These are phyloP conservation scores for Phoma sp. DNA, from an alignment of 2,329 filamentous ascomycete species.

Conservation along the genomic window DNA sequence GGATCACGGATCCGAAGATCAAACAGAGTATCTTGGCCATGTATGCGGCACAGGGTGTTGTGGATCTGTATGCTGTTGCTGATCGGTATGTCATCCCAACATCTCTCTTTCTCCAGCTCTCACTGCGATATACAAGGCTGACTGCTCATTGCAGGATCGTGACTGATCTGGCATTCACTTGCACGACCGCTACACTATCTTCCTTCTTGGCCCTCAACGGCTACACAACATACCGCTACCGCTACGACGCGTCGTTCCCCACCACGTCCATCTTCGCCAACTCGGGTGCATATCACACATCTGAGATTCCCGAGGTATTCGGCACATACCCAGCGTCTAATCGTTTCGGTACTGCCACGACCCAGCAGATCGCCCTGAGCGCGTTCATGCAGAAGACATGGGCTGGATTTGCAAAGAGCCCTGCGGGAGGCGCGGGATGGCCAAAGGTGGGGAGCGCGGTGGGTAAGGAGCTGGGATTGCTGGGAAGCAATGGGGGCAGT, in stretches of 20 bases:
- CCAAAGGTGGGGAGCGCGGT: constrained; percentile 7
- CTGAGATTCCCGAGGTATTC: constrained; percentile 31
- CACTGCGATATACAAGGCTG: background rate
- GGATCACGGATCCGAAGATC: constrained; percentile 8
- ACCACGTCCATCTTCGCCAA: constrained; percentile 16
- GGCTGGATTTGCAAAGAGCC: constrained; percentile 32
- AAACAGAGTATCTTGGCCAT: constrained; percentile 5
- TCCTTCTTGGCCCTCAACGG: constrained; percentile 13
- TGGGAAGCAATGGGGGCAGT: constrained; percentile 13
- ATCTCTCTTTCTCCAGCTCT: background rate
- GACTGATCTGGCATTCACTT: constrained; percentile 18
- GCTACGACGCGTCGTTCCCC: constrained; percentile 22
- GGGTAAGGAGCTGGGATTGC: constrained; percentile 15
- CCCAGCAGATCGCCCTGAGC: constrained; percentile 25
- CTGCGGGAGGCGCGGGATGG: constrained; percentile 19
- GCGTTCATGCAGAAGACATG: constrained; percentile 30
- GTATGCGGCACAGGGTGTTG: constrained; percentile 8
- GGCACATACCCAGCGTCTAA: constrained; percentile 25
- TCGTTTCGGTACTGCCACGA: constrained; percentile 18
- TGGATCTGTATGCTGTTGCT: constrained; percentile 3
- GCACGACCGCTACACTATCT: constrained; percentile 8
- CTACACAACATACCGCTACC: constrained; percentile 28
- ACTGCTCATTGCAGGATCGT: constrained; percentile 1
- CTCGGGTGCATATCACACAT: constrained; percentile 26
- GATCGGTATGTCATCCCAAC: background rate